Evolutionary conservation across 164 flowering plant genomes (phyloP), one percentile per base, ranked within the genome.

Genomic region (Cinnamomum micranthum): DNA sequence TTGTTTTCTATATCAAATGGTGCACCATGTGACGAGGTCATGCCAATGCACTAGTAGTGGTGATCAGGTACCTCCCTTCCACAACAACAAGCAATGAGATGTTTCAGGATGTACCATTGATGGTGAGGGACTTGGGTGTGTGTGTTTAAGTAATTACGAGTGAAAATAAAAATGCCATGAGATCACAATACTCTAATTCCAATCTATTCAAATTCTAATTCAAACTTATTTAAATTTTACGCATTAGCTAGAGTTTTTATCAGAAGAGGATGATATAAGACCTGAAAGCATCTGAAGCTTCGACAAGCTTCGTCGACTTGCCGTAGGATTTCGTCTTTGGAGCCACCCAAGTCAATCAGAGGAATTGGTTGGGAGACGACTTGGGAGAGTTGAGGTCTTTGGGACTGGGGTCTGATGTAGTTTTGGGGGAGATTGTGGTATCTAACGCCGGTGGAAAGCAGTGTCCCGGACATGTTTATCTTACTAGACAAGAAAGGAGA

Each of bases 221-320:
- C 68, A 65, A 2, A 28, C 14, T 65, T 23, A 23, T 11, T 23
- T 28, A 65, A 4, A 28, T 65, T 10, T 28, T 23, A 65, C 27
- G 1, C 6, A 23, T 65, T 15, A 25, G 28, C 68, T 12, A 41
- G 47, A 41, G 47, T 9, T 1, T 41, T 41, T 50, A 28, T 4
- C 11, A 27, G n/a, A 35, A 55, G 47, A 5, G 14, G 58, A 50
- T 22, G 24, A 50, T 14, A 41, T 50, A 31, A 35, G 50, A 91
- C 95, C 89, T 88, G 90, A 72, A 91, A 91, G 69, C 88, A 85
- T 4, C 95, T 93, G 65, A 73, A 87, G n/a, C 5, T 3, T 19
- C 31, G 77, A 73, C 96, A 91, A 19, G 96, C 96, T 25, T 89
- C 71, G 17, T 74, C 82, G 12, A 90, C 79, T 72, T 82, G 84